Evolutionary conservation across 208 protist species (phyloP), one percentile per base, ranked within the genome.

Genomic region (Acanthamoeba castellanii): DNA sequence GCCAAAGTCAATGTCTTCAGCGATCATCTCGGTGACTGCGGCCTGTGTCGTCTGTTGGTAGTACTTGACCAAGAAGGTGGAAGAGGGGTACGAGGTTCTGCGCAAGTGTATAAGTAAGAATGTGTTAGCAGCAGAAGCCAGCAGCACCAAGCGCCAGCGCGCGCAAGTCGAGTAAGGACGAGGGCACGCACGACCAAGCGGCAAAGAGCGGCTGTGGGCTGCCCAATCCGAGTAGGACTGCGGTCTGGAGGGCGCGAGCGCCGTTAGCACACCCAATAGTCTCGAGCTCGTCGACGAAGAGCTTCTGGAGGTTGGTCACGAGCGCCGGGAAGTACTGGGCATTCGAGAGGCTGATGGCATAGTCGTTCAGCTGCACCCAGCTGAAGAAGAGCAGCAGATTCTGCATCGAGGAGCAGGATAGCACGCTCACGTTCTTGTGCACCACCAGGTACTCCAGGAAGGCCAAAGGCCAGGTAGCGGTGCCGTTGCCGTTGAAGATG

Each of bases 361-460:
- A 55, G 47, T 85, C 76, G 25, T 85, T 85, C 7, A 85, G 47
- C 47, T 85, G 76, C 25, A 32, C 25, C 76, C 76, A 85, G 47
- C 25, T 50, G 42, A 85, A 85, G 76, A 85, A 85, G 25, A 85
- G 34, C 34, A 85, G 47, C 34, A 85, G 76, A 4, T 22, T n/a
- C 47, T 85, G 76, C 47, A 9, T 45, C 9, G 47, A 20, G 30
- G 76, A 85, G 30, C 76, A 85, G 47, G 14, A n/a, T 16, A 85
- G 34, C 2, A 6, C 9, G 47, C 18, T 57, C 47, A 25, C 16
- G 76, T 45, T 57, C 13, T 85, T 32, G 76, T 85, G 34, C 25
- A 85, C 5, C 47, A 85, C 76, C 34, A 85, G 8, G 30, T 50
- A 85, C 25, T 45, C 5, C 2, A 85, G 34, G 22, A 50, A 85